A percentile compares a stretch with the other conserved stretches of the same genome.
These are phyloP conservation scores for Fusarium metavorans DNA, from an alignment of 2,329 filamentous ascomycete genomes.

Conservation along the genomic window DNA sequence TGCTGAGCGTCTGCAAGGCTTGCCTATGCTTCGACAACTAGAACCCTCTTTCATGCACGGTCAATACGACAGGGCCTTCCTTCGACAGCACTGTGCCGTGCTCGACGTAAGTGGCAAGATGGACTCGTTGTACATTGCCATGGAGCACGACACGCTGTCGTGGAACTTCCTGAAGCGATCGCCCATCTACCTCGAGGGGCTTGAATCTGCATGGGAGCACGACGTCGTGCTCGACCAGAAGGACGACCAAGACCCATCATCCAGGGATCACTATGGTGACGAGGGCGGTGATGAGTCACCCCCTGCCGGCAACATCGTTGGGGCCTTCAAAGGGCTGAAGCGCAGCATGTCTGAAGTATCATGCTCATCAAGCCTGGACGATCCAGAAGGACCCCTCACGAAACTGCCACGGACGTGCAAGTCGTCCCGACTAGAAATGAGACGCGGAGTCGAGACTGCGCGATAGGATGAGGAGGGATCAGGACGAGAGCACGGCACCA, in stretches of 20 bases:
- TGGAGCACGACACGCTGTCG: constrained; percentile 65
- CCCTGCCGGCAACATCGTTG: constrained; percentile 37
- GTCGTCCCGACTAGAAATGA: constrained; percentile 54
- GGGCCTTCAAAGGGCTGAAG: constrained; percentile 57
- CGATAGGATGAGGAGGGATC: constrained; percentile 17
- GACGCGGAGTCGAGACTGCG: constrained; percentile 44
- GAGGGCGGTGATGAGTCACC: constrained; percentile 36
- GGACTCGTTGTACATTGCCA: constrained; percentile 70
- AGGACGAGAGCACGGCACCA: background rate
- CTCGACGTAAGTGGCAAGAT: constrained; percentile 66
- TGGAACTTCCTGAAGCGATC: constrained; percentile 65
- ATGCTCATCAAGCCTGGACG: constrained; percentile 51
- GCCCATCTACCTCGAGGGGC: constrained; percentile 62
- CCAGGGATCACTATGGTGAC: constrained; percentile 47
- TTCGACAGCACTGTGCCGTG: constrained; percentile 67
- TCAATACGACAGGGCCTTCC: constrained; percentile 63
- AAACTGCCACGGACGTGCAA: constrained; percentile 57
- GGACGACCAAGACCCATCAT: constrained; percentile 44
- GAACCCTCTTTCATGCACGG: constrained; percentile 56
- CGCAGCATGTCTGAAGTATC: constrained; percentile 66
- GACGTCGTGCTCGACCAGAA: constrained; percentile 62
- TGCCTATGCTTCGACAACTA: constrained; percentile 70
- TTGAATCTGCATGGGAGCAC: constrained; percentile 67
- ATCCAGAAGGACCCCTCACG: constrained; percentile 49
- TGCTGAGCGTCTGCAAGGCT: constrained; percentile 63